Percentiles rank a stretch among this genome's conserved stretches.
Conservation (phyloP, 2,329 filamentous ascomycete genomes). For the Plenodomus biglobosus region DNA sequence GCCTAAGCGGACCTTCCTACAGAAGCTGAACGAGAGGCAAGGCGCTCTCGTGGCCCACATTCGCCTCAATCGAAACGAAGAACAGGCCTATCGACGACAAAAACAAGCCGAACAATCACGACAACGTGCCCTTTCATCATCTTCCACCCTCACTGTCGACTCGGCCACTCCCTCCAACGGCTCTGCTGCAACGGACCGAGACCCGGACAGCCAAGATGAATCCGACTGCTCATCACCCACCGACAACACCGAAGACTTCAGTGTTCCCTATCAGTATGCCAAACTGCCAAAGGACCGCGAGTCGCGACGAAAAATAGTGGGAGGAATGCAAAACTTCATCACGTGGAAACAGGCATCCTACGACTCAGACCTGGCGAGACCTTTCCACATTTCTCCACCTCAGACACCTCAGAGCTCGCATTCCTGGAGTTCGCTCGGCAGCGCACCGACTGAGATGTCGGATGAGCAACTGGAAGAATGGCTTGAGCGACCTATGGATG, state of each 20-base stretch:
- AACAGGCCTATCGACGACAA: neutral
- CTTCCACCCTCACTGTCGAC: neutral
- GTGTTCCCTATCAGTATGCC: slow-evolving; percentile 3
- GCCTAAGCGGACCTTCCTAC: slow-evolving; percentile 18
- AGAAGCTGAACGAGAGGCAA: slow-evolving; percentile 15
- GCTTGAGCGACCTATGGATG: slow-evolving; percentile 20
- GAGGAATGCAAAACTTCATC: slow-evolving; percentile 12
- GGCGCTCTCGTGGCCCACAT: slow-evolving; percentile 12
- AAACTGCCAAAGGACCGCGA: slow-evolving; percentile 8
- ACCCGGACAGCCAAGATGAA: neutral
- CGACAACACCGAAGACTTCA: neutral
- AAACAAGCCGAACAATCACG: neutral
- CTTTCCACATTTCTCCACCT: slow-evolving; percentile 3
- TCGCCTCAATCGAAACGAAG: slow-evolving; percentile 10
- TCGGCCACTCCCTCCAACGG: slow-evolving; percentile 1
- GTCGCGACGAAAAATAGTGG: slow-evolving; percentile 4
- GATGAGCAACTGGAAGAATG: slow-evolving; percentile 25
- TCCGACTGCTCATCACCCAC: neutral
- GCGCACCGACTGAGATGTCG: slow-evolving; percentile 14
- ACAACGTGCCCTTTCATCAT: neutral
- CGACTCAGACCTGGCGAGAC: slow-evolving; percentile 1
- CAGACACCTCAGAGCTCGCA: slow-evolving; percentile 6
- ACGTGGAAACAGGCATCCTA: slow-evolving; percentile 11
- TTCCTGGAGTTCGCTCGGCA: slow-evolving; percentile 8
- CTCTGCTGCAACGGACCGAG: neutral